Base-by-base conservation (phyloP, 495 filamentous ascomycete genomes). In the Halenospora varia region DNA sequence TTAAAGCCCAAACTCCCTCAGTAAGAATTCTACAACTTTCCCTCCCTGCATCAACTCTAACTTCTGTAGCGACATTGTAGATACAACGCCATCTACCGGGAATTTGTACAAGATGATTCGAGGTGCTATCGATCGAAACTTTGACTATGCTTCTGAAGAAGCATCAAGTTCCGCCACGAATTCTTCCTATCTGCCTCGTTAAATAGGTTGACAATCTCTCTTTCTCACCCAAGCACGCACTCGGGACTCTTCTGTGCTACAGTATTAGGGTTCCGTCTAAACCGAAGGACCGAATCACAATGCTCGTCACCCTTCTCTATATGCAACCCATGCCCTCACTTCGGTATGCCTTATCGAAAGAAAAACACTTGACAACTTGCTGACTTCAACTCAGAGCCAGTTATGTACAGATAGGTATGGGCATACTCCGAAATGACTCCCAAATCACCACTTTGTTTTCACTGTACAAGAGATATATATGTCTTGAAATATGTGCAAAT, bases 51-150 rank as follows among this genome's bases (percentile, higher is more conserved):
- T 24, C 25, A 45, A 11, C 8, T 46, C 17, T 42, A 57, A 41
- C 22, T 41, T 46, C n/a, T 57, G 9, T 19, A 57, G 55, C 20
- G 55, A 57, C 29, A 45, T 57, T 45, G 55, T 57, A n/a, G 55
- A 57, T 51, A 57, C 55, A 42, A 57, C 55, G 0, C 55, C 55
- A 24, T 51, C 55, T 9, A 51, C 46, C 11, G 55, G 55, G 0
- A 51, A 57, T 23, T 1, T 51, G 9, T 57, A 26, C 26, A 57
- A 57, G 40, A 57, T 57, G 55, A 44, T 57, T 44, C 46, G 25
- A 17, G 55, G 55, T 4, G 55, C 55, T 11, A 49, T 56, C 25
- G 53, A 56, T 25, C 42, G 53, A 6, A 41, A 49, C 15, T 56
- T 35, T 24, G 53, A 56, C 49, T 40, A 40, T 40, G 52, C 18